Evolutionary conservation across 768 basidiomycete species (phyloP).

Genomic region (Tulasnella sp.): DNA sequence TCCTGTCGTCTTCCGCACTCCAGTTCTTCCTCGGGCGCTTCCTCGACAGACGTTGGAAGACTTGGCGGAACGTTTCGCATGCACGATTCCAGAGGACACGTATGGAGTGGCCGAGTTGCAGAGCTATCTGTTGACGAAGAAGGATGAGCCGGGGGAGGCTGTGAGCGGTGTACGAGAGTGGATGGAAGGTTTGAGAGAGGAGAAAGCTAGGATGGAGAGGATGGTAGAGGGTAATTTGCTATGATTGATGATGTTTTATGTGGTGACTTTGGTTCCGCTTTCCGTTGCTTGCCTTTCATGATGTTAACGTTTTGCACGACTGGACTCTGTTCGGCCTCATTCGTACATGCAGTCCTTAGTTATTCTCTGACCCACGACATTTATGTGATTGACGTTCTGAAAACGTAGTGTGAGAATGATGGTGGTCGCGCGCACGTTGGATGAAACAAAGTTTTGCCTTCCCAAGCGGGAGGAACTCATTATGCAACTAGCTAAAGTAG

Average conservation of each 20-base stretch:
- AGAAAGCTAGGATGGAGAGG: slow-evolving; percentile 32
- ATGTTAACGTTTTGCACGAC: neutral
- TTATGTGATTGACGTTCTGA: neutral
- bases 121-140: slow-evolving; percentile 43
- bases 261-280: neutral
- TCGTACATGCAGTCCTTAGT: neutral
- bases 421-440: no score
- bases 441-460: no score
- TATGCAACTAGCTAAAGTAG: neutral
- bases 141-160: slow-evolving; percentile 25
- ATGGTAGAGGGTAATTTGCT: slow-evolving; percentile 28
- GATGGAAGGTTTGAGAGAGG: slow-evolving; percentile 36
- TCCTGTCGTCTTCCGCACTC: neutral
- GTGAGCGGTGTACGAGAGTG: slow-evolving; percentile 33
- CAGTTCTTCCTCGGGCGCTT: neutral
- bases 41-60: slow-evolving; percentile 8
- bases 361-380: neutral
- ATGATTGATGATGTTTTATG: no score
- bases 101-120: slow-evolving; percentile 56
- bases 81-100: slow-evolving; percentile 38
- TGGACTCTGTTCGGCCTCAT: neutral
- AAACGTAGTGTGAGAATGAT: no score
- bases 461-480: neutral
- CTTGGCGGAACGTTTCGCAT: slow-evolving; percentile 40
- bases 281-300: neutral